Conservation (phyloP, 169 alveolate genomes). For the Nephromyces sp. region DNA sequence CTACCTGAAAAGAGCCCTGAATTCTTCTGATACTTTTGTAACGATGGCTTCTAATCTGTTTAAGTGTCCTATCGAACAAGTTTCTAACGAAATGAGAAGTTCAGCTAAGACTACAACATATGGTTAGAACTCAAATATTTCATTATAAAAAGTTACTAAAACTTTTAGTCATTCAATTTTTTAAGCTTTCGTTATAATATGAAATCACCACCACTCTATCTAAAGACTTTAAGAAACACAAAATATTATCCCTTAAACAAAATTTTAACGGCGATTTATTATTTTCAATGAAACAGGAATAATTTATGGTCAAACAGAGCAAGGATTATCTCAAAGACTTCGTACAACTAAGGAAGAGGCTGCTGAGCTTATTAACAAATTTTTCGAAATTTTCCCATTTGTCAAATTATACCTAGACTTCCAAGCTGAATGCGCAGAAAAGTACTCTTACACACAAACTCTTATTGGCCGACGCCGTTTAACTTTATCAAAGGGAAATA, state of each 20-base stretch:
- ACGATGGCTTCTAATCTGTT: slow-evolving; percentile 42
- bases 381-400: slow-evolving; percentile 35
- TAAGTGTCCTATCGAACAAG: slow-evolving; percentile 27
- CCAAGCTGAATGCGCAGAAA: slow-evolving; percentile 31
- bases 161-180: not conserved
- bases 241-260: too few relatives aligned
- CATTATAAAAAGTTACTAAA: not conserved
- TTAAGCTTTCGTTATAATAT: too few relatives aligned
- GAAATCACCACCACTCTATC: too few relatives aligned
- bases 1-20: slow-evolving; percentile 21
- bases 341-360: slow-evolving; percentile 37
- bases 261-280: too few relatives aligned
- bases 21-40: not conserved
- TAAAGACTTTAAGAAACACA: too few relatives aligned
- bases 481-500: slow-evolving; percentile 5
- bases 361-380: slow-evolving; percentile 30
- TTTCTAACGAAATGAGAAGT: slow-evolving; percentile 42
- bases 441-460: slow-evolving; percentile 35
- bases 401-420: slow-evolving; percentile 36
- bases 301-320: slow-evolving; percentile 50
- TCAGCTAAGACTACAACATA: slow-evolving; percentile 48
- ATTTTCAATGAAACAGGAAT: slow-evolving; percentile 13
- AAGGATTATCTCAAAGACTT: slow-evolving; percentile 42
- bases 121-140: slow-evolving; percentile 13
- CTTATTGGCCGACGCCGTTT: slow-evolving; percentile 46